Percentiles rank a stretch among this genome's conserved stretches.
These are phyloP conservation scores for Cynanchum wilfordii DNA, from an alignment of 257 asterid species.

Conservation along the genomic window DNA sequence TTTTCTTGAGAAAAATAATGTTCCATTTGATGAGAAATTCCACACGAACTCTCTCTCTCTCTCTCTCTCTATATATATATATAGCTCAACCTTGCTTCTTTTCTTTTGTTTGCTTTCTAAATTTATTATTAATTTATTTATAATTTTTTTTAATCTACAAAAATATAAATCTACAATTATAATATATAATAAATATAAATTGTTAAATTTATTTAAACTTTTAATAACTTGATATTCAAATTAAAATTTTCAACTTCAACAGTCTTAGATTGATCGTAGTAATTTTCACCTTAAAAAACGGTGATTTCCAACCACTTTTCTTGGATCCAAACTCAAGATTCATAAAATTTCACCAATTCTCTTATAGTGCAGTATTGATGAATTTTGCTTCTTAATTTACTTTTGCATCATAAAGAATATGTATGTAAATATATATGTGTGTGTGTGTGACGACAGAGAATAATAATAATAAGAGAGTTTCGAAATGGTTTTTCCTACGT, in stretches of 20 bases:
- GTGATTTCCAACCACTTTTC: conserved; percentile 5
- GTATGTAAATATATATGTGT: too few species aligned
- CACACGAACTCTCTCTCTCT: neutral
- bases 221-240: too few species aligned
- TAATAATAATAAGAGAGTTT: neutral
- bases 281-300: too few species aligned
- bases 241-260: too few species aligned
- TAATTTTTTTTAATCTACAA: too few species aligned
- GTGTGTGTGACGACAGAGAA: neutral
- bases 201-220: too few species aligned
- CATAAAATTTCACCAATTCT: neutral
- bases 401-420: neutral
- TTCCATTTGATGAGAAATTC: neutral
- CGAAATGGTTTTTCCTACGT: neutral
- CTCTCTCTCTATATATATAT: neutral
- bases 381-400: neutral
- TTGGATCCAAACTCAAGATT: neutral
- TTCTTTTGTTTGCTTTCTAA: too few species aligned
- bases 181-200: too few species aligned
- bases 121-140: too few species aligned
- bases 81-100: too few species aligned
- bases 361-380: neutral
- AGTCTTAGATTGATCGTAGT: too few species aligned
- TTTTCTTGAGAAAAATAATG: neutral
- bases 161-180: too few species aligned